Conservation (phyloP, 345 rosid species). For the Lepidium aucheri region DNA sequence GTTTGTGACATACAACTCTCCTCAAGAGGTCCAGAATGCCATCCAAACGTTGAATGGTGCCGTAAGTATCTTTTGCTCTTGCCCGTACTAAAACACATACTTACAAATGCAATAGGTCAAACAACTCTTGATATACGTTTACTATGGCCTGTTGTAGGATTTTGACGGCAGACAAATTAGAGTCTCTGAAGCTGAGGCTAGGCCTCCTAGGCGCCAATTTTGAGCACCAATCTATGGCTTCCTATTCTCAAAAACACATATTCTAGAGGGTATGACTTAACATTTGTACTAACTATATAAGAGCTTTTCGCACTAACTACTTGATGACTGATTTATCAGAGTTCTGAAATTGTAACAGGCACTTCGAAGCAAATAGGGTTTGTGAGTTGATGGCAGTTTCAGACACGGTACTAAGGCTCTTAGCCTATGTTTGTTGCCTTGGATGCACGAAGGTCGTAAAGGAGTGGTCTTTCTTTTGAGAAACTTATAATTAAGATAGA, state of each 20-base stretch:
- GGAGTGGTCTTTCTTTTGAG: constrained; percentile 13
- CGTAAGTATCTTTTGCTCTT: constrained; percentile 41
- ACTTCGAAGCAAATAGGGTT: constrained; percentile 18
- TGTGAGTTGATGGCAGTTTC: constrained; percentile 26
- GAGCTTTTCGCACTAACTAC: background rate
- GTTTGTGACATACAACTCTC: constrained; percentile 72
- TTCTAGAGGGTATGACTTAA: constrained; percentile 23
- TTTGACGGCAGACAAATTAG: constrained; percentile 85
- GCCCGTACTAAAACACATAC: background rate
- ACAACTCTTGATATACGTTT: background rate
- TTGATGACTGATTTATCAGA: background rate
- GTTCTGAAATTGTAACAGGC: constrained; percentile 10
- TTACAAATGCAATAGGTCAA: background rate
- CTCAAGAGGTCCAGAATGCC: constrained; percentile 72
- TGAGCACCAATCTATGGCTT: constrained; percentile 28
- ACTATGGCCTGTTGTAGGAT: constrained; percentile 42
- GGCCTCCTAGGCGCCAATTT: constrained; percentile 76
- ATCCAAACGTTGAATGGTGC: constrained; percentile 64
- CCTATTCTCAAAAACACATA: constrained; percentile 23
- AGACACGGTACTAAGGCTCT: constrained; percentile 10
- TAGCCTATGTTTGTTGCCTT: constrained; percentile 5
- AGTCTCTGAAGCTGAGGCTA: constrained; percentile 77
- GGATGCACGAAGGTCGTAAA: constrained; percentile 18
- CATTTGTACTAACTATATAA: background rate
- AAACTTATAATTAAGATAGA: constrained; percentile 8